Evolutionary conservation across 2,329 filamentous ascomycete genomes (phyloP).

Genomic region (Pseudodiploospora longispora): DNA sequence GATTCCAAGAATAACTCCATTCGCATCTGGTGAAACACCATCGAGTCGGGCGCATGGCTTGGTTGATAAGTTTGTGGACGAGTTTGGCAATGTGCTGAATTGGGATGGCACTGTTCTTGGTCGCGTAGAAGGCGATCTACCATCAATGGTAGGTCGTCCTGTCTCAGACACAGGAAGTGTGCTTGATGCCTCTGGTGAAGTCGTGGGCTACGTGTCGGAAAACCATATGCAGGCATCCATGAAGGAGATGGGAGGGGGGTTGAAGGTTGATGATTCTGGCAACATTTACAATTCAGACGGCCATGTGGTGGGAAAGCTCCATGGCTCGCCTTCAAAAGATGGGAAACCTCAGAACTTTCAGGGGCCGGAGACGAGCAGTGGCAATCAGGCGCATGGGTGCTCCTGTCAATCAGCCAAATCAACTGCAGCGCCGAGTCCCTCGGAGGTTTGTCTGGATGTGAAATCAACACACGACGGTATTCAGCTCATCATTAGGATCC

Average conservation of each 20-base stretch:
- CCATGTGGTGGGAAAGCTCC: slow-evolving; percentile 55
- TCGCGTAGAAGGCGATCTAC: slow-evolving; percentile 45
- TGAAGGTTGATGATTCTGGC: slow-evolving; percentile 48
- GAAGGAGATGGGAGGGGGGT: slow-evolving; percentile 42
- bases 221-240: slow-evolving; percentile 41
- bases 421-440: slow-evolving; percentile 33
- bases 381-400: slow-evolving; percentile 24
- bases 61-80: slow-evolving; percentile 41
- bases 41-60: slow-evolving; percentile 31
- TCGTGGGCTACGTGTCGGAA: slow-evolving; percentile 66
- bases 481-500: slow-evolving; percentile 49
- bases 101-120: slow-evolving; percentile 42
- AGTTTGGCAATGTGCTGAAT: slow-evolving; percentile 46
- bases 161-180: slow-evolving; percentile 40
- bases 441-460: slow-evolving; percentile 49
- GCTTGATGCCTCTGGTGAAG: slow-evolving; percentile 71
- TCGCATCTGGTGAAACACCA: slow-evolving; percentile 26
- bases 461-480: slow-evolving; percentile 51
- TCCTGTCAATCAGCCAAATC: slow-evolving; percentile 20
- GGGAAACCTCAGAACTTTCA: background rate
- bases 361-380: background rate
- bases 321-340: slow-evolving; percentile 22
- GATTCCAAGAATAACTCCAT: slow-evolving; percentile 33
- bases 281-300: slow-evolving; percentile 51
- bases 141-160: slow-evolving; percentile 43